These are phyloP conservation scores for Aspergillus aculeatinus DNA, from an alignment of 2,329 filamentous ascomycete species.

Conservation along the genomic window DNA sequence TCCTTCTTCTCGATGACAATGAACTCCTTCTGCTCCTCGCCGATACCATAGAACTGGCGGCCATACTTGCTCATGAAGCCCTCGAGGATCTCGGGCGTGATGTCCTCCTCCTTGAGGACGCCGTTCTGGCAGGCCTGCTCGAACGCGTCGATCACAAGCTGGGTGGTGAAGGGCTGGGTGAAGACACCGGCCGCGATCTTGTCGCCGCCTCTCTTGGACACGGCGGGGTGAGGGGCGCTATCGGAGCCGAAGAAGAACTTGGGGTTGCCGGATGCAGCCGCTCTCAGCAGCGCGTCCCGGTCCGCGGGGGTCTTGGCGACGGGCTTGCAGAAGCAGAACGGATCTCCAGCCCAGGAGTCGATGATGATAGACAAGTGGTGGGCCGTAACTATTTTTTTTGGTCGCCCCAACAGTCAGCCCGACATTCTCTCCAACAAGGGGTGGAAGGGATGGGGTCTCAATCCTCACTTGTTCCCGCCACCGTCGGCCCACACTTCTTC, in stretches of 20 bases:
- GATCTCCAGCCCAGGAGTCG: constrained; percentile 69
- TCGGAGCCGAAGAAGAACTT: constrained; percentile 72
- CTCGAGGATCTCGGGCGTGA: constrained; percentile 55
- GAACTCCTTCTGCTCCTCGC: constrained; percentile 47
- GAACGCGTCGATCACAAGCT: constrained; percentile 59
- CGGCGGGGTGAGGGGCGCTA: constrained; percentile 64
- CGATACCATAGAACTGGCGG: constrained; percentile 57
- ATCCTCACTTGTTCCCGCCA: constrained; percentile 50
- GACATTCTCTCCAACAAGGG: not conserved
- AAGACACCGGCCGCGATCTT: constrained; percentile 59
- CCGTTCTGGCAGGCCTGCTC: constrained; percentile 56
- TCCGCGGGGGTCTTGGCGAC: constrained; percentile 71
- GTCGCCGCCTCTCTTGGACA: constrained; percentile 55
- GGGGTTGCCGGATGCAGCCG: constrained; percentile 54
- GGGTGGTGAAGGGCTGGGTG: constrained; percentile 61
- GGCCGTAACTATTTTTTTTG: constrained; percentile 59
- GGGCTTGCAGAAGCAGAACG: constrained; percentile 79
- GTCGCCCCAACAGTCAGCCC: not conserved
- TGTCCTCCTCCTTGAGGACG: constrained; percentile 53
- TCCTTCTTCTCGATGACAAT: constrained; percentile 59
- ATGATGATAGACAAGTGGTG: constrained; percentile 81
- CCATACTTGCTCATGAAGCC: constrained; percentile 60
- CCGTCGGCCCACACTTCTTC: constrained; percentile 70
- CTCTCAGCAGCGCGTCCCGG: constrained; percentile 68
- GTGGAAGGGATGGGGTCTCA: not conserved